phyloP scores from a whole-genome alignment of 805 yeast species.

The Yamadazyma paraphyllophila region DNA sequence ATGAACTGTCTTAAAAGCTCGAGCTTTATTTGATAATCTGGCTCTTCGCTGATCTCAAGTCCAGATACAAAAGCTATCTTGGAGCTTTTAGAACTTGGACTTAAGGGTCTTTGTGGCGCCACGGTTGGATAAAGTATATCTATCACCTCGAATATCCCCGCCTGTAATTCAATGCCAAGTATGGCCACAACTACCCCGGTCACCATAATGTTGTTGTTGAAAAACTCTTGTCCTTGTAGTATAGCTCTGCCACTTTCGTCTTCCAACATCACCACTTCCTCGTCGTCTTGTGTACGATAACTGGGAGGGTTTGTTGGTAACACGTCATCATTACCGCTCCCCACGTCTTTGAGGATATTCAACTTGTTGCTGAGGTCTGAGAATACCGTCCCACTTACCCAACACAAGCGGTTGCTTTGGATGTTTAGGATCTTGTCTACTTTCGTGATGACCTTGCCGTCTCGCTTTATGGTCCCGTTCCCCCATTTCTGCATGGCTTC shows the following conservation, averaged over 20 bases:
- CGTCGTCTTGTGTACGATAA: conserved; percentile 16
- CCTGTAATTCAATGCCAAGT: conserved; percentile 77
- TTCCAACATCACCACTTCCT: conserved; percentile 64
- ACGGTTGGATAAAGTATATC: conserved; percentile 73
- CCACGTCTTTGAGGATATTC: conserved; percentile 78
- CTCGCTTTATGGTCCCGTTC: conserved; percentile 33
- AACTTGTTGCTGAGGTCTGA: conserved; percentile 84
- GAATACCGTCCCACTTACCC: conserved; percentile 86
- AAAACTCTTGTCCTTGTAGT: conserved; percentile 58
- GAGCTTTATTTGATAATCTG: conserved; percentile 43
- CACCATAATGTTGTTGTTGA: conserved; percentile 58
- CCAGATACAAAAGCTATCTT: conserved; percentile 80
- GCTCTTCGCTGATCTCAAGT: conserved; percentile 49
- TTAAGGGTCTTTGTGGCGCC: conserved; percentile 51
- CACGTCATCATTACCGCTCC: conserved; percentile 52
- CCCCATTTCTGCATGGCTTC: conserved; percentile 54
- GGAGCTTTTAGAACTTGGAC: conserved; percentile 18
- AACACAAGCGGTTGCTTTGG: conserved; percentile 57
- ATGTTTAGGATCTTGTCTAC: conserved; percentile 58
- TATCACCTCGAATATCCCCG: conserved; percentile 81
- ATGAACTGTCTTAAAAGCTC: conserved; percentile 68
- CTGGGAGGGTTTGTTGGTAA: conserved; percentile 38
- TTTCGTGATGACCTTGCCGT: conserved; percentile 31
- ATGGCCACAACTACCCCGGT: conserved; percentile 90
- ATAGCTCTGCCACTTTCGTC: conserved; percentile 90